Evolutionary conservation across 345 rosid species (phyloP), one percentile per base, ranked within the genome.

Genomic region (Citrus australasica): DNA sequence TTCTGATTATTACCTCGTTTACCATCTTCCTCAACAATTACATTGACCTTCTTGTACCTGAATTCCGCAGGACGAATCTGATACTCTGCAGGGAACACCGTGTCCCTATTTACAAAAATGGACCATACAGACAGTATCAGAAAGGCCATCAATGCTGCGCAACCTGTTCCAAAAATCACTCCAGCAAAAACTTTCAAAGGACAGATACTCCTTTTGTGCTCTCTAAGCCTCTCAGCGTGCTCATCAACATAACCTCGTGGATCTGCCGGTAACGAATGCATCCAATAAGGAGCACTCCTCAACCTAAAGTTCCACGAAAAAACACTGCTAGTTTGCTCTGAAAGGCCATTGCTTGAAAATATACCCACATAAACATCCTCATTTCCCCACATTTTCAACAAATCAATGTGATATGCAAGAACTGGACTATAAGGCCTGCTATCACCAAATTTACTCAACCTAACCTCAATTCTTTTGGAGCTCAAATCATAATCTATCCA

Each of bases 401-500:
- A 62, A 84, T 86, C 87, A 25, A 88, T 65, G 1, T 68, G 65
- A 69, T 69, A 79, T 4, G 83, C 80, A 33, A 85, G 70, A 51
- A 87, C 6, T 1, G 92, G 91, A 69, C 71, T 71, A 58, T 53
- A 71, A 10, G 91, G 92, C 63, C 89, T 85, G 4, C 71, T 73
- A 5, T 82, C 86, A 46, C 77, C 66, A 11, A 81, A 83, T 80
- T 79, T 81, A 78, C 88, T 73, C 71, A 91, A 73, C 77, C 91
- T 82, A 76, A 89, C 69, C 78, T 86, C 88, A 58, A 91, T 78
- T 69, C 81, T 79, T 75, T 82, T 89, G 19, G 85, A 86, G 72
- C 74, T 82, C 28, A 88, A 81, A 77, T 88, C 88, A 71, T 86
- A 91, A 78, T 88, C 89, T 53, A 89, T 61, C 91, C 94, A 91